These are phyloP conservation scores for Penicillium sp. DNA, from an alignment of 2,329 filamentous ascomycete genomes.

Conservation along the genomic window DNA sequence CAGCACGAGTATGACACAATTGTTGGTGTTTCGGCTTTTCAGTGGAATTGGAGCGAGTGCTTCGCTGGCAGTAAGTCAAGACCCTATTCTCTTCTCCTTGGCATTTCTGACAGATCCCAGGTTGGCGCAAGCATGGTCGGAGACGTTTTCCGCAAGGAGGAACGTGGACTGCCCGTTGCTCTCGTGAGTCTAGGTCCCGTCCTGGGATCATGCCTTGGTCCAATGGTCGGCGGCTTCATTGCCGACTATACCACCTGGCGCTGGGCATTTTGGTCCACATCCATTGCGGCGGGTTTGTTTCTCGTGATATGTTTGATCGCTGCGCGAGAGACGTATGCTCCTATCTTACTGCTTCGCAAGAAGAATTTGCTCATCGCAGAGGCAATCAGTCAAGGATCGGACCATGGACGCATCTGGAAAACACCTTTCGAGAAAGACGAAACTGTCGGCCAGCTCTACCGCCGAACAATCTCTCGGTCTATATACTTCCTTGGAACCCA, in stretches of 20 bases:
- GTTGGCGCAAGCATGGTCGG: slow-evolving; percentile 15
- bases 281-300: slow-evolving; percentile 4
- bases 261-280: slow-evolving; percentile 16
- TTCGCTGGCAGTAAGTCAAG: slow-evolving; percentile 4
- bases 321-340: slow-evolving; percentile 9
- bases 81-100: background rate
- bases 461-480: slow-evolving; percentile 52
- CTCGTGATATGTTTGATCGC: slow-evolving; percentile 1
- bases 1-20: background rate
- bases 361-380: background rate
- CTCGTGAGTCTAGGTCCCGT: slow-evolving; percentile 10
- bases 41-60: slow-evolving; percentile 1
- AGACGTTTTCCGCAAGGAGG: slow-evolving; percentile 15
- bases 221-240: slow-evolving; percentile 14
- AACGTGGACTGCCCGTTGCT: slow-evolving; percentile 12
- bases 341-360: slow-evolving; percentile 5
- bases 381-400: background rate
- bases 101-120: background rate
- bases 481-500: slow-evolving; percentile 57
- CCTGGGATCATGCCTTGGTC: slow-evolving; percentile 11
- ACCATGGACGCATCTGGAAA: background rate
- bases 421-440: slow-evolving; percentile 5
- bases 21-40: slow-evolving; percentile 3
- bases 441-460: slow-evolving; percentile 3
- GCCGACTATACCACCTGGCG: slow-evolving; percentile 14